Evolutionary conservation across 768 basidiomycete species (phyloP).

Genomic region (Podaxis sp.): DNA sequence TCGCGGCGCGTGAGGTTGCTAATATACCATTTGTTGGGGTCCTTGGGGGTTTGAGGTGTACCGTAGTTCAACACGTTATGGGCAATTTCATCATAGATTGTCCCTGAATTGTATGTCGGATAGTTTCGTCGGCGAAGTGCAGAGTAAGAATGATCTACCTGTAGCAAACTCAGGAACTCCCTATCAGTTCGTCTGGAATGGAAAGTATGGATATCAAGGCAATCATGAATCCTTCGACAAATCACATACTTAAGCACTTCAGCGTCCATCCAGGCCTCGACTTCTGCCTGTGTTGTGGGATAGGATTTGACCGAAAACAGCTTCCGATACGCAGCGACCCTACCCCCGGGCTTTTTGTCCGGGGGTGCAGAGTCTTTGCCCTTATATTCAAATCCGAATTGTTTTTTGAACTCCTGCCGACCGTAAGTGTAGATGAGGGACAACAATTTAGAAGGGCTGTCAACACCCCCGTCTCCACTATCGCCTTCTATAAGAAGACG

Average conservation of each 20-base stretch:
- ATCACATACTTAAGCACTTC: neutral
- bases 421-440: neutral
- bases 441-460: neutral
- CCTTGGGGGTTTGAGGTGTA: too few relatives aligned
- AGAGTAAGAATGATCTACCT: too few relatives aligned
- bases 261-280: neutral
- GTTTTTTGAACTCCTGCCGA: neutral
- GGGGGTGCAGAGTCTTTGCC: neutral
- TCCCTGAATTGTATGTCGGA: too few relatives aligned
- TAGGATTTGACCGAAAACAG: neutral
- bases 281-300: neutral
- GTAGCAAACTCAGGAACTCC: neutral
- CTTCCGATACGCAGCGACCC: neutral
- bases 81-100: too few relatives aligned
- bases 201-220: too few relatives aligned
- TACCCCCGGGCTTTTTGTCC: neutral
- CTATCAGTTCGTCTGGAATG: neutral
- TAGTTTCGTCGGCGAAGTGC: too few relatives aligned
- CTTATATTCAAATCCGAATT: neutral
- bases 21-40: too few relatives aligned
- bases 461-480: neutral
- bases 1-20: too few relatives aligned
- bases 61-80: too few relatives aligned
- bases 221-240: too few relatives aligned
- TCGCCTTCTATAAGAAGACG: neutral